These are phyloP conservation scores for Amylocarpus encephaloides DNA, from an alignment of 2,329 filamentous ascomycete genomes.

Conservation along the genomic window DNA sequence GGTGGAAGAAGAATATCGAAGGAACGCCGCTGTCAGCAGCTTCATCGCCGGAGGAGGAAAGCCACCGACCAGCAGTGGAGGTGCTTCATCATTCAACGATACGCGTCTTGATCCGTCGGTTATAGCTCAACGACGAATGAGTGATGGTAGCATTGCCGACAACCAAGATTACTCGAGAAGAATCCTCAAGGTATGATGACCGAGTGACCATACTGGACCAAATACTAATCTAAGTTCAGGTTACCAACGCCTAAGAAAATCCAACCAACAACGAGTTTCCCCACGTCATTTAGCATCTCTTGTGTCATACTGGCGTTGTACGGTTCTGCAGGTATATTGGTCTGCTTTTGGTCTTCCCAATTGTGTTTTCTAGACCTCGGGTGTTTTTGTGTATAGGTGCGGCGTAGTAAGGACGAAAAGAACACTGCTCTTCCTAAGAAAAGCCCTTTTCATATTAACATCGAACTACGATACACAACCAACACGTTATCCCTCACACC, in stretches of 20 bases:
- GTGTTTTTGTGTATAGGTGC: conserved; percentile 32
- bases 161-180: conserved; percentile 95
- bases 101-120: conserved; percentile 77
- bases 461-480: conserved; percentile 21
- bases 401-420: conserved; percentile 26
- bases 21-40: conserved; percentile 70
- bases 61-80: conserved; percentile 50
- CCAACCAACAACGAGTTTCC: conserved; percentile 34
- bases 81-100: conserved; percentile 67
- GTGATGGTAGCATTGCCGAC: conserved; percentile 93
- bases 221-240: conserved; percentile 33
- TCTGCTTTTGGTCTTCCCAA: conserved; percentile 22
- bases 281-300: conserved; percentile 26
- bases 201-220: neutral
- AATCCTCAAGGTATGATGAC: conserved; percentile 73
- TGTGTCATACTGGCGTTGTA: conserved; percentile 28
- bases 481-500: conserved; percentile 21
- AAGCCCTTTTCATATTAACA: conserved; percentile 16
- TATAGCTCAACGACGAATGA: conserved; percentile 76
- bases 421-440: conserved; percentile 20
- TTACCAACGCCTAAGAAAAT: conserved; percentile 52
- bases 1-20: conserved; percentile 77
- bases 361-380: conserved; percentile 20
- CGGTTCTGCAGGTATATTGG: conserved; percentile 22
- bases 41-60: conserved; percentile 63